Conservation (phyloP, 345 rosid species). For the Lepidium africanum region DNA sequence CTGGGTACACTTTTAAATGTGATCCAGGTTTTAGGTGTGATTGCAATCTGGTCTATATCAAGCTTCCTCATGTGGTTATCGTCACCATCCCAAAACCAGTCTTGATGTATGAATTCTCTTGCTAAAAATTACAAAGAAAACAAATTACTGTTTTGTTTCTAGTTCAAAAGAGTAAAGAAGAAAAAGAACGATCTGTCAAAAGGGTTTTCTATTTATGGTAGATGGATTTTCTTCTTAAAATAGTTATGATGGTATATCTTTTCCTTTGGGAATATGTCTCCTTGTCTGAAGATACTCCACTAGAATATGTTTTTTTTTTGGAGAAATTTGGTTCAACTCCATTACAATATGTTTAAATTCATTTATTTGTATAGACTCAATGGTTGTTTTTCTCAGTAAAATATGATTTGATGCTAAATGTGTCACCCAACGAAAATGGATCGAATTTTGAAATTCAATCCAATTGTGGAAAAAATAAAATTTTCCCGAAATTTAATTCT, state of each 20-base stretch:
- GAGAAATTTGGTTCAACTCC: background rate
- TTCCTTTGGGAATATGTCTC: background rate
- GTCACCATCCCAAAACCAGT: constrained; percentile 34
- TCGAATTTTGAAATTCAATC: too few species aligned
- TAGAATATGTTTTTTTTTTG: background rate
- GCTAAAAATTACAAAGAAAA: background rate
- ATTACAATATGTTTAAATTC: background rate
- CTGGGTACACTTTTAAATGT: constrained; percentile 75
- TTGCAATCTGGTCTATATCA: constrained; percentile 94
- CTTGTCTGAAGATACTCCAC: background rate
- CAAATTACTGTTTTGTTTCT: background rate
- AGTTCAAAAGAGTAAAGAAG: background rate
- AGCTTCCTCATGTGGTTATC: constrained; percentile 80
- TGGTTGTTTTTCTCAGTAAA: too few species aligned
- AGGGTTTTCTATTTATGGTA: background rate
- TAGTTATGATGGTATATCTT: too few species aligned
- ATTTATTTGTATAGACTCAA: background rate
- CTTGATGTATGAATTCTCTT: constrained; percentile 5
- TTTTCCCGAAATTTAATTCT: too few species aligned
- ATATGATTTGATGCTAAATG: too few species aligned
- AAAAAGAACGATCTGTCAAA: background rate
- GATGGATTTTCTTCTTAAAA: background rate
- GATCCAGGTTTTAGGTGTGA: constrained; percentile 79
- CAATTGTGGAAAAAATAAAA: too few species aligned
- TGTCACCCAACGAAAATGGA: too few species aligned